phyloP scores from a whole-genome alignment of 768 basidiomycete genomes.

The Crucibulum laeve region DNA sequence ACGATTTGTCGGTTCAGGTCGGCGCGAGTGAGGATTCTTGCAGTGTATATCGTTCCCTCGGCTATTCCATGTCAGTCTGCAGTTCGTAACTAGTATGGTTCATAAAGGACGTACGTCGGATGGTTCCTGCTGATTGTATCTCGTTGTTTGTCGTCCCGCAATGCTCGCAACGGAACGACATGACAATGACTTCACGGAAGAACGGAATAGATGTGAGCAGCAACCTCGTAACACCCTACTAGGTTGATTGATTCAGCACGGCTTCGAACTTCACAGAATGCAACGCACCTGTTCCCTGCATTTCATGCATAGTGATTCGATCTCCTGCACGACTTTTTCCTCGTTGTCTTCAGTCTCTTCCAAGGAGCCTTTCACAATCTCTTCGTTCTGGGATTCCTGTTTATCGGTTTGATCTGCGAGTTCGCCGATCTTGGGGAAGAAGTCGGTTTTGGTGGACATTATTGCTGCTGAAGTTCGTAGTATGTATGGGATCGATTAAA shows the following conservation, averaged over 20 bases:
- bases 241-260: constrained; percentile 15
- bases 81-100: neutral
- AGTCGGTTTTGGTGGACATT: constrained; percentile 17
- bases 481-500: too few relatives aligned
- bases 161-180: constrained; percentile 95
- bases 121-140: constrained; percentile 84
- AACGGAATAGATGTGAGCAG: constrained; percentile 93
- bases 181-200: constrained; percentile 92
- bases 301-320: constrained; percentile 92
- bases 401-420: constrained; percentile 47
- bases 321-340: constrained; percentile 70
- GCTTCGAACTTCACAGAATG: neutral
- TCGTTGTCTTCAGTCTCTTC: constrained; percentile 35
- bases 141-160: constrained; percentile 92
- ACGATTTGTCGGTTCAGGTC: constrained; percentile 95
- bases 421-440: constrained; percentile 58
- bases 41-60: constrained; percentile 81
- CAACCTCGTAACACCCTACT: constrained; percentile 82
- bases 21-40: constrained; percentile 61
- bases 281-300: constrained; percentile 80
- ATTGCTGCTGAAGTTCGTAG: too few relatives aligned
- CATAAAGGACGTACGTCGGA: constrained; percentile 58
- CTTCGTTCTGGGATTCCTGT: constrained; percentile 5
- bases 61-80: constrained; percentile 36
- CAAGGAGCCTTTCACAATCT: constrained; percentile 4